Base-by-base conservation (phyloP, 2,329 filamentous ascomycete genomes). In the Ophiosphaerella korrae region DNA sequence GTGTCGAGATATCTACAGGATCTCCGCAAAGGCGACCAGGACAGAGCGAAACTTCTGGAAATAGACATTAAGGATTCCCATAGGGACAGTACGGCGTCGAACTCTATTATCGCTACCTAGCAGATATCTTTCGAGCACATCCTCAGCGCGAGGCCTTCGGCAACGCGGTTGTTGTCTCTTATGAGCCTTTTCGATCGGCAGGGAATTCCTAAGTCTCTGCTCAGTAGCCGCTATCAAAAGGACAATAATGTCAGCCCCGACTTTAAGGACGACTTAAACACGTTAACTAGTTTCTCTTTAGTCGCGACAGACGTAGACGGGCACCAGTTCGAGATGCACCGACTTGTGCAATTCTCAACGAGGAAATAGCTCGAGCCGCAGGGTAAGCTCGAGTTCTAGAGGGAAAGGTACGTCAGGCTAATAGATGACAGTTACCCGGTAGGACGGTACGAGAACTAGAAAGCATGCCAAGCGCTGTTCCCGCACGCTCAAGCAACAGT, bases 161-260 rank as follows among this genome's bases (percentile, higher is more conserved):
- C 78, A 7, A 68, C 77, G 2, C 58, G 77, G 13, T 57, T 80
- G 8, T 54, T 82, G 0, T 77, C 75, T 1, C 66, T 81, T 9
- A 66, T 66, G 61, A 53, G 57, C 21, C 36, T 29, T 29, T 29
- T 29, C 26, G 26, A 29, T 29, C 26, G 26, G 26, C 26, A 29
- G 9, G 26, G 26, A 1, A 66, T 66, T 11, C 59, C 63, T 2
- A 51, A 5, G 75, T 38, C 48, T 4, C 49, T 67, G 3, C 55
- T 67, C 18, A n/a, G 31, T 1, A 29, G 38, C 11, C 42, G 40
- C 3, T 66, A 66, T 43, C 6, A 13, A 36, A 46, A 42, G 16
- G 35, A 46, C 3, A 41, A 36, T 1, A 16, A 43, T 7, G 18
- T n/a, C 2, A 12, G 14, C 0, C 7, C 21, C 3, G 43, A 53